Base-by-base conservation (phyloP, 2,329 filamentous ascomycete genomes). In the Albophoma yamanashiensis region DNA sequence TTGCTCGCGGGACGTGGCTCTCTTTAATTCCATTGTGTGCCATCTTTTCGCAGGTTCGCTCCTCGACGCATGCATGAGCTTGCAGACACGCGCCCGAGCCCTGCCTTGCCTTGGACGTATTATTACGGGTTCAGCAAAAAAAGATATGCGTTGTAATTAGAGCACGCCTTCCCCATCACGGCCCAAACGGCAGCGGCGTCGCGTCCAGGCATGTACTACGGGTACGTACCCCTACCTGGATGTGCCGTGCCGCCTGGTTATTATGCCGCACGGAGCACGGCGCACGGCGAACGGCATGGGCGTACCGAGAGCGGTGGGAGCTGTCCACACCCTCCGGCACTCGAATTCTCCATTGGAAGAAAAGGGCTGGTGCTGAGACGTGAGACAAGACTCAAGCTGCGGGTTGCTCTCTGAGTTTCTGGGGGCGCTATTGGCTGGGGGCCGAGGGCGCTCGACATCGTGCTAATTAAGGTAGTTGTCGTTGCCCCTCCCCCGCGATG, bases 401-500 rank as follows among this genome's bases (percentile, higher is more conserved):
- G 27, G 27, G 27, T 5, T 31, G 5, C 20, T 34, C 17, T 31
- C 50, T 53, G 27, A 34, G 27, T 53, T 36, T 36, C 31, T 36
- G 17, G 50, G 17, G 20, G 50, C 50, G 11, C 50, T 9, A 53
- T 53, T 53, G 50, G 50, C 20, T 4, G 31, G 50, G 12, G 3
- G 9, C 6, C 27, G n/a, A 20, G 17, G 11, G 39, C 25, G 22
- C 9, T 6, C 22, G 27, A 31, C 27, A 3, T 31, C 42, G 17
- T 39, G 25, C 42, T 31, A 39, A 45, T 56, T n/a, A n/a, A n/a
- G n/a, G n/a, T n/a, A n/a, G n/a, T 61, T 52, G 58, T 56, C 55
- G 25, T 57, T 58, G 60, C 60, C 62, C 60, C 62, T 62, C 62
- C 62, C 62, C 62, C 62, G 62, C 62, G 36, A 59, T 62, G 47